Evolutionary conservation across 257 asterid genomes (phyloP), one percentile per base, ranked within the genome.

Genomic region (Verbascum thapsus): DNA sequence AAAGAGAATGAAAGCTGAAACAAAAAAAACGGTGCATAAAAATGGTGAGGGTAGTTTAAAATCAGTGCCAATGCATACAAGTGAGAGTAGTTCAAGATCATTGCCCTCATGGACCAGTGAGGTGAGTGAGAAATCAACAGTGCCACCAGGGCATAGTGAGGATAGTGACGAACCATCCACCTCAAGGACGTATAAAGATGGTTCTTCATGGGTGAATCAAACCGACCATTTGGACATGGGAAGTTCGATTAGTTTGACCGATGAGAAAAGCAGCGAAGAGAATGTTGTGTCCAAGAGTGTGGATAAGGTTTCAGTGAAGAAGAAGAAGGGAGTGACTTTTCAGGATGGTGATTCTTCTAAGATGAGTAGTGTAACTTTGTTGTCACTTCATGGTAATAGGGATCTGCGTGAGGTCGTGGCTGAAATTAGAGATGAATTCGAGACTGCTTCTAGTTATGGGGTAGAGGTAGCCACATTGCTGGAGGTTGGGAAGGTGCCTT

Each of bases 401-500:
- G 95, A 90, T 75, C 81, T 94, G 34, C 76, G 80, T 12, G 99
- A 85, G 70, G 96, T 81, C 67, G 96, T 94, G 55, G 91, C 91
- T 41, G 99, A 94, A 70, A 94, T 94, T 54, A 81, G 89, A 74
- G 95, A 94, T 69, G 99, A 85, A 44, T 94, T 94, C 49, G 92
- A 84, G 76, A 74, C 81, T 47, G 99, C 97, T 47, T 82, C 97
- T 59, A 71, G 77, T 47, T 80, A 80, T 61, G 99, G 99, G 45
- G 87, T 77, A 67, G 99, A 94, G 79, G 97, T 94, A 4, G 95
- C 95, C 8, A 20, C 84, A 73, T 68, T 90, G 95, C 99, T 94
- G 58, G 99, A 94, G 80, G 96, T 84, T 66, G 97, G 97, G 47
- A 90, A 85, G 79, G 60, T 87, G 73, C 99, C 96, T 40, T 88